Evolutionary conservation across 768 basidiomycete species (phyloP), one percentile per base, ranked within the genome.

Genomic region (Suillus alpinus): DNA sequence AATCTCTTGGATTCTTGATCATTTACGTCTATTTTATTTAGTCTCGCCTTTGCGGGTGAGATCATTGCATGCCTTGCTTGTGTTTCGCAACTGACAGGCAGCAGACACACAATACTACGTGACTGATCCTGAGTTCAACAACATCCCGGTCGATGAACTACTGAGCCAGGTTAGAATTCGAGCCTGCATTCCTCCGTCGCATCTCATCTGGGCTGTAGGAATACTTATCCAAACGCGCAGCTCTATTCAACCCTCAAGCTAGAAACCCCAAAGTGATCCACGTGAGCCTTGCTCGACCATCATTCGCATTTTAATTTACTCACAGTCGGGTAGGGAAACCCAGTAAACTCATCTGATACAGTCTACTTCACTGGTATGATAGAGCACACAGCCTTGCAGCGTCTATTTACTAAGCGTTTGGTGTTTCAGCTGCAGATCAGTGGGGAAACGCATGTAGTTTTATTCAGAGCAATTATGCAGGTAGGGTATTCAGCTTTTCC

Each of bases 361-460:
- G 94, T 97, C 14, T 97, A 98, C 70, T 95, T 98, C 69, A 86
- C 94, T 7, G 91, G 90, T 85, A 73, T 64, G 72, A 32, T 12
- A n/a, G 18, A 32, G 10, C 20, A 49, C 20, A n/a, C n/a, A 39
- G 23, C 52, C 34, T 32, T 34, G 29, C 34, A 29, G 8, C 20
- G n/a, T 7, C 23, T 56, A 50, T 50, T 36, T 12, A 59, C 56
- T 43, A 14, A 60, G 20, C 14, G 57, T 20, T 60, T 46, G 44
- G 34, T 32, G n/a, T 59, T n/a, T 39, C 60, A 90, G 92, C 91
- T 4, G 81, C 86, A 8, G 92, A 94, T 69, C 86, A 89, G 68
- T 92, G 89, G 89, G 92, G 92, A 2, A 94, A 93, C 72, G 91
- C 89, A 10, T 93, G 91, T 73, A 94, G 92, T 72, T 90, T 83